phyloP scores from a whole-genome alignment of 768 basidiomycete species.

The Sporobolomyces phaffii region DNA sequence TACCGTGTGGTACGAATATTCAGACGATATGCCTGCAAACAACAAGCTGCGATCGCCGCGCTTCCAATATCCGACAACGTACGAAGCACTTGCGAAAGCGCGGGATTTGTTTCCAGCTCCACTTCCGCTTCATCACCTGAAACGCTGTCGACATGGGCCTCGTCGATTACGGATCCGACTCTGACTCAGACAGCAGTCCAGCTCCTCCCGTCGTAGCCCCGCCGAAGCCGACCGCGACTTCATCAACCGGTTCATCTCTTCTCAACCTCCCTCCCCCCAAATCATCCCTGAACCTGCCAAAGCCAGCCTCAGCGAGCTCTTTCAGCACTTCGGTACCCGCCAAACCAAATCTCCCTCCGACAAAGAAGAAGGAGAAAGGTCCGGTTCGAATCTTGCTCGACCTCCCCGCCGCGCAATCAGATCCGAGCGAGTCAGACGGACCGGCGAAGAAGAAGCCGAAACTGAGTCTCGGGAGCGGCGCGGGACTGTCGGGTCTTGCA shows the following conservation, averaged over 20 bases:
- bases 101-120: too few species aligned
- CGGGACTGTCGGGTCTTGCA: conserved; percentile 24
- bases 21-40: too few species aligned
- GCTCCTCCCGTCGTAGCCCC: neutral
- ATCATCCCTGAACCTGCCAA: neutral
- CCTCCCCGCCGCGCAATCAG: conserved; percentile 9
- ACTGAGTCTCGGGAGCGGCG: conserved; percentile 17
- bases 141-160: conserved; percentile 30
- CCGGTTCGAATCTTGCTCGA: conserved; percentile 36
- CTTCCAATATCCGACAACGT: too few species aligned
- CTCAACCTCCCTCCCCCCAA: conserved; percentile 28
- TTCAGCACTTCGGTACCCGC: neutral
- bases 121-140: too few species aligned
- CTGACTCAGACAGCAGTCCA: conserved; percentile 7
- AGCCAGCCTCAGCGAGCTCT: neutral
- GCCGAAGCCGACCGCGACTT: neutral
- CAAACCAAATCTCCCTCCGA: neutral
- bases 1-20: too few species aligned
- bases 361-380: conserved; percentile 31
- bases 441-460: conserved; percentile 26
- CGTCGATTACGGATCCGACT: conserved; percentile 44
- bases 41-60: too few species aligned
- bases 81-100: too few species aligned
- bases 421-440: neutral
- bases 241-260: conserved; percentile 12